Evolutionary conservation across 78 protist genomes (phyloP), one percentile per base, ranked within the genome.

Genomic region (Isochrysis galbana): DNA sequence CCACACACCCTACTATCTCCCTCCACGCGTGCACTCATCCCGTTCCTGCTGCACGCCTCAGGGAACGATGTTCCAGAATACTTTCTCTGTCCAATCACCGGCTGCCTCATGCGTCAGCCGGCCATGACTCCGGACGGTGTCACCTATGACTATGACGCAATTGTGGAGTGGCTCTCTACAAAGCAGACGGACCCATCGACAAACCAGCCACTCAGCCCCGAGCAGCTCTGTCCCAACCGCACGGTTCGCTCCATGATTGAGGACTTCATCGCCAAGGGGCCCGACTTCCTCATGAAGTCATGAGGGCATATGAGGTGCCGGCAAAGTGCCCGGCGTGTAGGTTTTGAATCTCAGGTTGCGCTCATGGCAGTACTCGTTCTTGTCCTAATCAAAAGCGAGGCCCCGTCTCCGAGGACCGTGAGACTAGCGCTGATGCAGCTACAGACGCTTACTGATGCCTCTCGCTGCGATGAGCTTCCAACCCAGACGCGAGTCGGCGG

Each of bases 241-340:
- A 77, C 84, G 0, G 84, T 77, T 29, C 84, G 84, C 21, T 39
- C 84, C 34, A 77, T 77, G 84, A 77, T 77, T 39, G 84, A 77
- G 84, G 84, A 77, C n/a, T 77, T 77, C 84, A 77, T 77, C 46
- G 84, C 84, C n/a, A 77, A 77, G 84, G 84, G 84, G 17, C 84
- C 84, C 47, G 46, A 77, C 84, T 77, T 77, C 47, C 84, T 77
- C n/a, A n/a, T n/a, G n/a, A n/a, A n/a, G n/a, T n/a, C n/a, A n/a
- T n/a, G n/a, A n/a, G n/a, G n/a, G n/a, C n/a, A n/a, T n/a, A n/a
- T n/a, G n/a, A n/a, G n/a, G n/a, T n/a, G n/a, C n/a, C n/a, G n/a
- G n/a, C n/a, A n/a, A n/a, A n/a, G n/a, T n/a, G n/a, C n/a, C n/a
- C n/a, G n/a, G n/a, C n/a, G n/a, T n/a, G n/a, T n/a, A n/a, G n/a